phyloP scores from a whole-genome alignment of 2,329 filamentous ascomycete species.

The Trichoderma atroviride region DNA sequence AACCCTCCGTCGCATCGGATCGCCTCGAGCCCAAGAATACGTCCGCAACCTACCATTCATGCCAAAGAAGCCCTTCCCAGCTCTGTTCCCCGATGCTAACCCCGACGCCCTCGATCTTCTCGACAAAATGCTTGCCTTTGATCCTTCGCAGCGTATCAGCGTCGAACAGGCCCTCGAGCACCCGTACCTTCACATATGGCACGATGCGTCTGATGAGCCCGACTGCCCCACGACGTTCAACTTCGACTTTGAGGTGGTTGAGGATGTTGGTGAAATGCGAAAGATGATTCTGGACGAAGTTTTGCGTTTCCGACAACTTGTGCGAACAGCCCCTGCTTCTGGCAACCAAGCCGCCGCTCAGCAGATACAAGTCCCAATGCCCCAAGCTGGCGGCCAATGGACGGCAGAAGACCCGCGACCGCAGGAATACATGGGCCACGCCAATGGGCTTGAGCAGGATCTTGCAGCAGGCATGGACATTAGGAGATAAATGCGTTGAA shows the following conservation, averaged over 20 bases:
- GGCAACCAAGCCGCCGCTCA: slow-evolving; percentile 41
- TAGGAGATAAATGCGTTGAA: slow-evolving; percentile 31
- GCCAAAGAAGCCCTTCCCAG: slow-evolving; percentile 88
- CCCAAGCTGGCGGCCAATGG: slow-evolving; percentile 56
- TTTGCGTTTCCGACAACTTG: slow-evolving; percentile 72
- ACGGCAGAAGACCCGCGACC: slow-evolving; percentile 62
- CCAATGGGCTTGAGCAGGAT: slow-evolving; percentile 60
- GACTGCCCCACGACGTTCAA: slow-evolving; percentile 93
- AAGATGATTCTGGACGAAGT: slow-evolving; percentile 98
- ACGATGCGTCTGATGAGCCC: slow-evolving; percentile 95
- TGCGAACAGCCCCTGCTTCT: slow-evolving; percentile 54
- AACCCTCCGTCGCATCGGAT: slow-evolving; percentile 90
- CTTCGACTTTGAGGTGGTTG: slow-evolving; percentile 97
- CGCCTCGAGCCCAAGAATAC: slow-evolving; percentile 94
- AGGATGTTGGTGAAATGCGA: slow-evolving; percentile 93
- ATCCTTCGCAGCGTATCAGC: slow-evolving; percentile 88
- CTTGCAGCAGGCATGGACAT: slow-evolving; percentile 53
- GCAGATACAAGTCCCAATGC: slow-evolving; percentile 55
- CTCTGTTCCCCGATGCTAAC: slow-evolving; percentile 91
- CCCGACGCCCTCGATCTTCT: slow-evolving; percentile 93
- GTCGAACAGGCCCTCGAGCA: slow-evolving; percentile 96
- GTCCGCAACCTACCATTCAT: slow-evolving; percentile 94
- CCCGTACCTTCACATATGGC: slow-evolving; percentile 96
- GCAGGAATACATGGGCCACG: slow-evolving; percentile 57
- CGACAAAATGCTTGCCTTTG: slow-evolving; percentile 96